Conservation (phyloP, 768 basidiomycete genomes). For the Fistulinella prunicolor region DNA sequence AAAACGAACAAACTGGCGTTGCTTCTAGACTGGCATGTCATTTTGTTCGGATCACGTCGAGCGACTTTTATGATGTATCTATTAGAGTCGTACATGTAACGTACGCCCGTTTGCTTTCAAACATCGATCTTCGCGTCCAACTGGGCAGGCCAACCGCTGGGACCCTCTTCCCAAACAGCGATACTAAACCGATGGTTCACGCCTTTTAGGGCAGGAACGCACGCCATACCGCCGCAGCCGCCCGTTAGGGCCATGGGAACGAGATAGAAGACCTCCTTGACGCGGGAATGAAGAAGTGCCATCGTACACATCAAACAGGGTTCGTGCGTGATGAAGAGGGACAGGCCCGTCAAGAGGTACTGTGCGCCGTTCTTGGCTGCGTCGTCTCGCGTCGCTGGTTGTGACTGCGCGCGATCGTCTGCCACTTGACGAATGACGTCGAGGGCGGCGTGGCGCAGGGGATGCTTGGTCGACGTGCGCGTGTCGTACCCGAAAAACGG, state of each 20-base stretch:
- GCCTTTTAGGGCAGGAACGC: slow-evolving; percentile 76
- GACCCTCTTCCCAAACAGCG: slow-evolving; percentile 53
- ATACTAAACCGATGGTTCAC: slow-evolving; percentile 89
- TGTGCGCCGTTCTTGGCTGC: slow-evolving; percentile 58
- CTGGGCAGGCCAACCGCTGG: background rate
- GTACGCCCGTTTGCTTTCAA: no score
- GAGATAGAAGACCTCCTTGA: slow-evolving; percentile 79
- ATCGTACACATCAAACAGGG: slow-evolving; percentile 98
- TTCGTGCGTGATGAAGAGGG: slow-evolving; percentile 91
- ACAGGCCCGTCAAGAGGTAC: slow-evolving; percentile 84
- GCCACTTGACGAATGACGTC: slow-evolving; percentile 71
- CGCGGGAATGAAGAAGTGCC: slow-evolving; percentile 93
- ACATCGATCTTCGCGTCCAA: slow-evolving; percentile 30
- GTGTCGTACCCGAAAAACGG: slow-evolving; percentile 67
- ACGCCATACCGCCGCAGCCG: slow-evolving; percentile 76
- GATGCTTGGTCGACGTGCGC: slow-evolving; percentile 62
- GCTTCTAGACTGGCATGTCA: background rate
- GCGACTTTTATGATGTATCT: background rate
- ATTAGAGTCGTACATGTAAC: no score
- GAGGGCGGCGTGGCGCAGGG: slow-evolving; percentile 82
- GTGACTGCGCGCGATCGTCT: slow-evolving; percentile 43
- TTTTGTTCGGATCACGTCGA: background rate
- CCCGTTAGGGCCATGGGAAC: slow-evolving; percentile 74
- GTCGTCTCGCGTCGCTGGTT: slow-evolving; percentile 10
- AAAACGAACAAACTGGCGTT: background rate